These are phyloP conservation scores for Phaeosphaeria sp. DNA, from an alignment of 2,329 filamentous ascomycete genomes.

Conservation along the genomic window DNA sequence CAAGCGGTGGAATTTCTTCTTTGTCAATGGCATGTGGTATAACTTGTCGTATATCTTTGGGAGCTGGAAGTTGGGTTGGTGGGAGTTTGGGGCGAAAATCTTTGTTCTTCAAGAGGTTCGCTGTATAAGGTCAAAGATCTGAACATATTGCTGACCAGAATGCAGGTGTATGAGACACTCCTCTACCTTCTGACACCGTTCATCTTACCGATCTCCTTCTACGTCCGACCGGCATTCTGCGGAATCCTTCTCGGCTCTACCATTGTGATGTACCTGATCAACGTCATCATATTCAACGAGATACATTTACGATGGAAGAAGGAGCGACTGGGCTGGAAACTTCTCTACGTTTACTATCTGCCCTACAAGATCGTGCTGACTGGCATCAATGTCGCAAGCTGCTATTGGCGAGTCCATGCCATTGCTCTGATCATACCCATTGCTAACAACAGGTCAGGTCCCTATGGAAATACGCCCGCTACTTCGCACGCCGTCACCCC, in stretches of 20 bases:
- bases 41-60: conserved; percentile 56
- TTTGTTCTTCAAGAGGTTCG: conserved; percentile 57
- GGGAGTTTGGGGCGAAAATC: conserved; percentile 59
- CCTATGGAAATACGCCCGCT: conserved; percentile 47
- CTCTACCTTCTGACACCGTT: conserved; percentile 56
- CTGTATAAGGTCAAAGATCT: too few species aligned
- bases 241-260: conserved; percentile 50
- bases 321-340: conserved; percentile 50
- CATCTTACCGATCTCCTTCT: conserved; percentile 55
- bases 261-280: conserved; percentile 52
- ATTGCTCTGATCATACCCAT: too few species aligned
- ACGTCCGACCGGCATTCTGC: conserved; percentile 51
- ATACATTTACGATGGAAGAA: conserved; percentile 55
- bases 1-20: conserved; percentile 60
- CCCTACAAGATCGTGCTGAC: conserved; percentile 54
- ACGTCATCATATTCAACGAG: conserved; percentile 58
- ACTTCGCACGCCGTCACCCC: conserved; percentile 56
- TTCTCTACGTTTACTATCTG: conserved; percentile 53
- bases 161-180: conserved; percentile 51
- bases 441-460: too few species aligned
- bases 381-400: conserved; percentile 52
- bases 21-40: conserved; percentile 58
- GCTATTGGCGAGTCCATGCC: conserved; percentile 50
- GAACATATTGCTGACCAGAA: too few species aligned
- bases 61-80: conserved; percentile 58